Percentiles rank a stretch among this genome's conserved stretches.
phyloP scores from a whole-genome alignment of 2,329 filamentous ascomycete genomes.

The Aspergillus cejpii region DNA sequence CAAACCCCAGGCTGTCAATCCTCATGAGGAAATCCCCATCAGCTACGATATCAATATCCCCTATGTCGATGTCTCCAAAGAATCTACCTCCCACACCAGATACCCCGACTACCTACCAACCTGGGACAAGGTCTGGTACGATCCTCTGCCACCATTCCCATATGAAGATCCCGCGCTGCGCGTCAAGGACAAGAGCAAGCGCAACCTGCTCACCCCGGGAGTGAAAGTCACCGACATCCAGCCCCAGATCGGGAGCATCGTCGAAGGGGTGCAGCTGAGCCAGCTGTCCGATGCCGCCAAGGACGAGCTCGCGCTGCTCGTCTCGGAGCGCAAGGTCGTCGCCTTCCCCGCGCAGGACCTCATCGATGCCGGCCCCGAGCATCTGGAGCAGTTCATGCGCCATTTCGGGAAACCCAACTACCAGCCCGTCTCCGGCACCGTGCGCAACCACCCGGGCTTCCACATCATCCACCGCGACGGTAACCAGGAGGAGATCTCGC shows the following conservation, averaged over 20 bases:
- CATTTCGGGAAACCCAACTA: constrained; percentile 44
- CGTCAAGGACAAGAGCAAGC: constrained; percentile 36
- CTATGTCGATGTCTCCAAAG: constrained; percentile 40
- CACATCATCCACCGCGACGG: constrained; percentile 44
- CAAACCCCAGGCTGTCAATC: constrained; percentile 20
- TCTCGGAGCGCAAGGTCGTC: constrained; percentile 58
- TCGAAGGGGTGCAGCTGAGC: constrained; percentile 45
- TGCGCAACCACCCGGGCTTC: constrained; percentile 40
- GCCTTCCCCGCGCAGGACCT: constrained; percentile 49
- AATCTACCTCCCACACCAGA: constrained; percentile 33
- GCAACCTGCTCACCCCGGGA: constrained; percentile 29
- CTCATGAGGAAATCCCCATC: constrained; percentile 30
- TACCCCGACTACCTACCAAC: constrained; percentile 44
- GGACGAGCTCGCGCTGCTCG: constrained; percentile 54
- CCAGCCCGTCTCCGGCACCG: constrained; percentile 41
- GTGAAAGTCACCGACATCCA: constrained; percentile 37
- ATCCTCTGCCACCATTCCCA: constrained; percentile 41
- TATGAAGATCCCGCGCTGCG: constrained; percentile 45
- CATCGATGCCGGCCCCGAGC: constrained; percentile 40
- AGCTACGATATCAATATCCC: constrained; percentile 47
- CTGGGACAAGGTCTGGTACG: constrained; percentile 45
- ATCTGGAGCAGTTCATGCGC: constrained; percentile 41
- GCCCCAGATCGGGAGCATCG: constrained; percentile 38
- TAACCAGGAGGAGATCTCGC: constrained; percentile 39
- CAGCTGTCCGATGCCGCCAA: constrained; percentile 44